Evolutionary conservation across 768 basidiomycete species (phyloP), one percentile per base, ranked within the genome.

Genomic region (Suillus bovinus): DNA sequence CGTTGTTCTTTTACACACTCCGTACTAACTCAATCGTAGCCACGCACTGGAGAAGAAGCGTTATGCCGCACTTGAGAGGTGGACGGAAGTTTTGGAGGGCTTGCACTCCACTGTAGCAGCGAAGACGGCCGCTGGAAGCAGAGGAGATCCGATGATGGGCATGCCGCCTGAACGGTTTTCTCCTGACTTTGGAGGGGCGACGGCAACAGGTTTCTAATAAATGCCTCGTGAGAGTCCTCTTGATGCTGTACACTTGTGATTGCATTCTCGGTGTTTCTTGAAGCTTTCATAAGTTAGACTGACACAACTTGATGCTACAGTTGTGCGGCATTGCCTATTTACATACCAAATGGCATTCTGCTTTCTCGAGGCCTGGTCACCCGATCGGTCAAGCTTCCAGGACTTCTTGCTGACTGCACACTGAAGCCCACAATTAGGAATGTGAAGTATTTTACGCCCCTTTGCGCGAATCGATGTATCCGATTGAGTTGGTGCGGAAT

Each of bases 41-140:
- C 91, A 94, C 82, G 90, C 86, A 68, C 79, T 96, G 58, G 94
- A 95, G 74, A 92, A 89, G 79, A 89, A 88, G 69, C 87, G 94
- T 34, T 95, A 96, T 67, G 79, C 82, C 47, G 91, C 94, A 14
- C 78, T 96, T 53, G 84, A 84, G 64, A 87, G 86, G 68, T 96
- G 94, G 94, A 87, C 91, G 4, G 84, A 86, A 57, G 87, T 90
- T n/a, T 77, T 96, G 14, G 88, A 91, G 63, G 78, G 82, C 20
- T 86, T 96, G 9, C 93, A 96, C 67, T 78, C 78, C n/a, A 83
- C 88, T 24, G 86, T 96, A 34, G 81, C 94, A 22, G 79, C 80
- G 13, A 96, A 95, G 75, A 89, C 86, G 24, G 84, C 84, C 5
- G 74, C 73, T 31, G 72, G 74, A 34, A 64, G 69, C 53, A 56